Evolutionary conservation across 371 early-diverging fungal species (phyloP), one percentile per base, ranked within the genome.

Genomic region (Quaeritorhiza haematococci): DNA sequence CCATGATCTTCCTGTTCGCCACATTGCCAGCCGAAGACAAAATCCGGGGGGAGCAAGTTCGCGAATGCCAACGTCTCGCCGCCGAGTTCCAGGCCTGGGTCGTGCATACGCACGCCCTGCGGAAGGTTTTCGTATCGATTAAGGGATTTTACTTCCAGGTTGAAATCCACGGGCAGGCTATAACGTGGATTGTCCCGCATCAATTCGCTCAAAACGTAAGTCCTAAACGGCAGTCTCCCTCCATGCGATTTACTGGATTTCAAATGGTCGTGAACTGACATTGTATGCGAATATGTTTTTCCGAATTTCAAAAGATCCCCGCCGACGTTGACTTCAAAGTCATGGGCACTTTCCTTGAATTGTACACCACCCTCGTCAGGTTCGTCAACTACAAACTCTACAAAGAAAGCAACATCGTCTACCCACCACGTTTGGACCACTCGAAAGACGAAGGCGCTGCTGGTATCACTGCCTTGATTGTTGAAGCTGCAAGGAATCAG

Each of bases 121-220:
- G 88, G 46, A 91, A 92, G 68, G 87, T 85, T 17, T 98, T 98
- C 71, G 76, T 96, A 61, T 91, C 92, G 17, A 93, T 96, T 85
- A 98, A 98, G 82, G 98, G 98, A 52, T 93, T 96, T 67, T 98
- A 98, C 78, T 96, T 94, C 71, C 96, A 95, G 79, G 95, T 90
- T 19, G 93, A 93, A 53, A 88, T 96, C 68, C 85, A 89, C 71
- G 98, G 96, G 23, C 91, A 93, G 71, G 82, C 82, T 41, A 78
- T 98, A 33, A 94, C 92, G 28, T 98, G 96, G 97, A 69, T 98
- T 42, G 91, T 91, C 17, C 98, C 98, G 21, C 92, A 92, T 74
- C 87, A 91, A 70, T 95, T 95, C 72, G 78, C 87, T 56, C 93
- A 91, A 79, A 71, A 78, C 47, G 88, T 85, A 75, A 51, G 65